phyloP scores from a whole-genome alignment of 1,139 yeast species.

The Blastobotrys raffinosifermentans region DNA sequence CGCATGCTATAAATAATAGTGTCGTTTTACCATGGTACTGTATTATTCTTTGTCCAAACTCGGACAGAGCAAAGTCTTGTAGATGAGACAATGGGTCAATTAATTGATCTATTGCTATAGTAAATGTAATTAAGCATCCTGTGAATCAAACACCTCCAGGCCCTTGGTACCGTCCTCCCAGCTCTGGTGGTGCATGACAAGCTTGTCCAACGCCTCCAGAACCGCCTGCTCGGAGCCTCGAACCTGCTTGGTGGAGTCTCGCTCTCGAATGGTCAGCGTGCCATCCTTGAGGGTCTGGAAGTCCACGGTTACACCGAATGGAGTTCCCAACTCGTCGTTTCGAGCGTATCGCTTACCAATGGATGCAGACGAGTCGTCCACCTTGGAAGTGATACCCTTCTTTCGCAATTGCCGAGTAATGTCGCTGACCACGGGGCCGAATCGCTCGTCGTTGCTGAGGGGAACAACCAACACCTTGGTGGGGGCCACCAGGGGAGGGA shows the following conservation, averaged over 20 bases:
- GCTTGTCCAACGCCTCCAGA: constrained; percentile 67
- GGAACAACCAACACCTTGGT: constrained; percentile 96
- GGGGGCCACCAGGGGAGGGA: constrained; percentile 96
- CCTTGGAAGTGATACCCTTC: constrained; percentile 87
- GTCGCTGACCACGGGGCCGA: constrained; percentile 68
- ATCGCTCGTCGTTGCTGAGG: constrained; percentile 74
- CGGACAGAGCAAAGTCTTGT: too few species aligned
- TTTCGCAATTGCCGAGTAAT: constrained; percentile 60
- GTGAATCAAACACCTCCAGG: constrained; percentile 29
- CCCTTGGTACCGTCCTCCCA: constrained; percentile 83
- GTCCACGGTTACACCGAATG: constrained; percentile 97
- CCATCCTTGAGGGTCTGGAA: constrained; percentile 88
- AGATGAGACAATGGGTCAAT: too few species aligned
- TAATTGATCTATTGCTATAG: too few species aligned
- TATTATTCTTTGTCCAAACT: too few species aligned
- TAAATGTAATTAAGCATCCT: constrained; percentile 25
- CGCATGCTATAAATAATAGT: too few species aligned
- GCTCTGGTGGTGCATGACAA: constrained; percentile 65
- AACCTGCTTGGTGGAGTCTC: constrained; percentile 95
- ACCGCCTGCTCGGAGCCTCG: constrained; percentile 84
- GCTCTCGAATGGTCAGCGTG: constrained; percentile 93
- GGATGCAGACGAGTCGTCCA: constrained; percentile 96
- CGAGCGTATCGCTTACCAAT: constrained; percentile 98
- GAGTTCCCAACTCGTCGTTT: constrained; percentile 98
- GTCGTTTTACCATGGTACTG: too few species aligned